Conservation (phyloP, 345 rosid species). For the Salix viminalis region DNA sequence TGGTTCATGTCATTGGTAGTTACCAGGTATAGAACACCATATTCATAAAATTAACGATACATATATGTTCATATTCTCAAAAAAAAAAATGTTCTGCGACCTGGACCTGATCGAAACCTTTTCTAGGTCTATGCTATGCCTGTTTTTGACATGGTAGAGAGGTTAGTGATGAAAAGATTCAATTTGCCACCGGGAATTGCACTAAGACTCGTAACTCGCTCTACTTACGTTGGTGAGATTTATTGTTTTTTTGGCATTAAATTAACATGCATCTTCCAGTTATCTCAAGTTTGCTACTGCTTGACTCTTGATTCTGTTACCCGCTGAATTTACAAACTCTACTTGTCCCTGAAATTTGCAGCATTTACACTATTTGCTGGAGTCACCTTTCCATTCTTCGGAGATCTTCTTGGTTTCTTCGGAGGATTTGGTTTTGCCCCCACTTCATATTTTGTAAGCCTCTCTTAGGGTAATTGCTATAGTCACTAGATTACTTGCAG, state of each 20-base stretch:
- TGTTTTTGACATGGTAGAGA: constrained; percentile 72
- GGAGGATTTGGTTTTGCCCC: constrained; percentile 98
- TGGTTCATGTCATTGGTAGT: constrained; percentile 90
- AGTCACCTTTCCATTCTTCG: constrained; percentile 89
- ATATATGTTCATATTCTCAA: neutral
- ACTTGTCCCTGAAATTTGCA: constrained; percentile 20
- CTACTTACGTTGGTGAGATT: constrained; percentile 77
- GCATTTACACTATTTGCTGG: constrained; percentile 80
- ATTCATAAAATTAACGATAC: neutral
- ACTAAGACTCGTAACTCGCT: constrained; percentile 62
- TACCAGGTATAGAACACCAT: constrained; percentile 45
- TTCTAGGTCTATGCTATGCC: constrained; percentile 90
- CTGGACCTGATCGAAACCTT: neutral
- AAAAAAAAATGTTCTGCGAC: neutral
- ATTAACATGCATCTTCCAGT: neutral
- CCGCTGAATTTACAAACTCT: neutral
- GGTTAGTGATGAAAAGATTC: constrained; percentile 44
- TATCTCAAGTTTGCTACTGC: neutral
- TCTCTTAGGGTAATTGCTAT: neutral
- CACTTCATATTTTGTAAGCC: constrained; percentile 81
- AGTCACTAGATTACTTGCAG: neutral
- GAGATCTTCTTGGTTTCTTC: constrained; percentile 93
- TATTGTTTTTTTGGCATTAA: neutral
- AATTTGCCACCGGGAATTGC: constrained; percentile 53
- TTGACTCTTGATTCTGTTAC: neutral